Evolutionary conservation across 345 rosid species (phyloP).

Genomic region (Syzygium aqueum): DNA sequence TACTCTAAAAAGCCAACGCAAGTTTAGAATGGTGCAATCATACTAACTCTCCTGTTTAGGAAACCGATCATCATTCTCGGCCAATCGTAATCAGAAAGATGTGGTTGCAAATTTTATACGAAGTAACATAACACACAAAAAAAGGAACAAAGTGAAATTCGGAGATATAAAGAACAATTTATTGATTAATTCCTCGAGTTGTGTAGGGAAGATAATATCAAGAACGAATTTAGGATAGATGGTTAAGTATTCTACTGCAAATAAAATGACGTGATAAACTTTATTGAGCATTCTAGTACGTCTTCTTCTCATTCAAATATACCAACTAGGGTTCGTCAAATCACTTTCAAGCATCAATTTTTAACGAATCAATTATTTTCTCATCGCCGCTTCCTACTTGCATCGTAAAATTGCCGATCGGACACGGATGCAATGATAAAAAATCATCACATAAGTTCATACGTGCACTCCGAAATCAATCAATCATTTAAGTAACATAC

Average conservation of each 20-base stretch:
- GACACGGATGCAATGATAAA: neutral
- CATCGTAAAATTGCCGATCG: neutral
- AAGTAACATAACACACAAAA: neutral
- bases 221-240: neutral
- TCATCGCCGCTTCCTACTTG: neutral
- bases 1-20: neutral
- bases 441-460: neutral
- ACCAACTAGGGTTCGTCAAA: neutral
- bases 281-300: neutral
- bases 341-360: neutral
- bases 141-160: neutral
- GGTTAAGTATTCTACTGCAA: neutral
- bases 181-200: neutral
- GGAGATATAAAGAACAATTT: neutral
- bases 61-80: neutral
- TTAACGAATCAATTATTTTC: neutral
- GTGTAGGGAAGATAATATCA: neutral
- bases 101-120: neutral
- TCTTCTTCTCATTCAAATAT: neutral
- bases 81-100: neutral
- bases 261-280: neutral
- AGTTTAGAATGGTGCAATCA: neutral
- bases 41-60: neutral
- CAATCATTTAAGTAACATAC: neutral
- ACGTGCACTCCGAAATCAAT: neutral